Percentiles rank a stretch among this genome's conserved stretches.
Evolutionary conservation across 495 filamentous ascomycete genomes (phyloP).

Genomic region (Trichoderma gamsii): DNA sequence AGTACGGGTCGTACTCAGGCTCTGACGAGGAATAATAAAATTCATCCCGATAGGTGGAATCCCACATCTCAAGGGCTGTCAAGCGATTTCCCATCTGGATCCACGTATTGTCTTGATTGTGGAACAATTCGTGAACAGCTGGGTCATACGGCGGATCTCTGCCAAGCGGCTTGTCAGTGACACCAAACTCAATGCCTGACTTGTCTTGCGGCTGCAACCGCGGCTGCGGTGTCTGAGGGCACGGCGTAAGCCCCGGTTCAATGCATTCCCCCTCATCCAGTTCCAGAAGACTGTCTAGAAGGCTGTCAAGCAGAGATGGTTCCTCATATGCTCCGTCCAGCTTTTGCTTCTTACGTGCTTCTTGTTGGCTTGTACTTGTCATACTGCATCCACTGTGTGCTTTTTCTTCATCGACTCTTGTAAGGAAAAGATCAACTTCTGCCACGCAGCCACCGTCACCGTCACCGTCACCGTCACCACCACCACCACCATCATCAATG

Average conservation of each 20-base stretch:
- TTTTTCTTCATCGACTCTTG: neutral
- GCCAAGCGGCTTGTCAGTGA: neutral
- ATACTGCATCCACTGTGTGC: neutral
- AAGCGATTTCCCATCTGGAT: neutral
- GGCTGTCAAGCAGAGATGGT: neutral
- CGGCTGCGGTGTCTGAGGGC: neutral
- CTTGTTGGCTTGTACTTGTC: neutral
- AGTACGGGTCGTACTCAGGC: neutral
- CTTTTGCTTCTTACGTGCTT: neutral
- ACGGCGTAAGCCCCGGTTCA: neutral
- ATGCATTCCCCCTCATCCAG: neutral
- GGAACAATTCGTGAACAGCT: neutral
- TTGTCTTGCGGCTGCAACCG: neutral
- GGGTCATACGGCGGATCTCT: neutral
- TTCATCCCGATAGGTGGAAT: neutral
- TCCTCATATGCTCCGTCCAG: neutral
- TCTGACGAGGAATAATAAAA: neutral
- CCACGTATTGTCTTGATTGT: neutral
- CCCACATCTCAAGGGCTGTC: slow-evolving; percentile 12
- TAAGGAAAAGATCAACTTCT: neutral
- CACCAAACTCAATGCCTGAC: neutral
- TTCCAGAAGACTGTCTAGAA: neutral
- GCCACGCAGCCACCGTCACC: neutral
- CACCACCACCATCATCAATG: neutral
- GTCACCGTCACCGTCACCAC: neutral